These are phyloP conservation scores for Quercus ilex DNA, from an alignment of 306 rosid species.

Conservation along the genomic window DNA sequence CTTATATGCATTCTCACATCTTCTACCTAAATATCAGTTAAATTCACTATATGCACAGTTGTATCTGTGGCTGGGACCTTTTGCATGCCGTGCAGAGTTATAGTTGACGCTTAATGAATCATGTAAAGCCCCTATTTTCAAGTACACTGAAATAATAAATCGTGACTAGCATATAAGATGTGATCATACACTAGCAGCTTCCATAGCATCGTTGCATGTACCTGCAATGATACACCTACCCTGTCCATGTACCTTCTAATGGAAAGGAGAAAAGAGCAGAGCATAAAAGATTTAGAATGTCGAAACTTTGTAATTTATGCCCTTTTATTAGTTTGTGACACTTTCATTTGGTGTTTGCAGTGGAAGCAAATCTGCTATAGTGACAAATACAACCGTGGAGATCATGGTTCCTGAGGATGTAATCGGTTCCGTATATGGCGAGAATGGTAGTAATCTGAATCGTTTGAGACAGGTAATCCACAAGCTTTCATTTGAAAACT, in stretches of 20 bases:
- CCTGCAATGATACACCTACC: slow-evolving; percentile 3
- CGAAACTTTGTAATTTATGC: not conserved
- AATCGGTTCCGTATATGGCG: slow-evolving; percentile 81
- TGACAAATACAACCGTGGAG: slow-evolving; percentile 90
- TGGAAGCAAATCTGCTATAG: slow-evolving; percentile 86
- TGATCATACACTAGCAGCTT: slow-evolving; percentile 3
- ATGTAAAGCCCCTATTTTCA: not conserved
- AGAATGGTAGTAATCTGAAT: slow-evolving; percentile 77
- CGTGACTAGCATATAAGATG: not conserved
- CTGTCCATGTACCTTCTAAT: not conserved
- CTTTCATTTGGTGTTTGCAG: slow-evolving; percentile 40
- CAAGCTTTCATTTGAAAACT: not conserved
- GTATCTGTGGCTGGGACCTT: not conserved
- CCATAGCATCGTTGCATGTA: slow-evolving; percentile 10
- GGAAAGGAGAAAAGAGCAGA: not conserved
- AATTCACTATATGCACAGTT: not conserved
- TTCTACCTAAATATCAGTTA: not conserved
- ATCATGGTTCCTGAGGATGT: slow-evolving; percentile 87
- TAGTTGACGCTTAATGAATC: not conserved
- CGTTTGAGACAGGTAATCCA: slow-evolving; percentile 80
- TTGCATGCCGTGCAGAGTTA: not conserved
- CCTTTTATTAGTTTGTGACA: not conserved
- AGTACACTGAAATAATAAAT: slow-evolving; percentile 3
- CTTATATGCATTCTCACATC: not conserved
- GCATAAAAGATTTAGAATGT: not conserved